Evolutionary conservation across 495 filamentous ascomycete species (phyloP).

Genomic region (Neurospora sp.): DNA sequence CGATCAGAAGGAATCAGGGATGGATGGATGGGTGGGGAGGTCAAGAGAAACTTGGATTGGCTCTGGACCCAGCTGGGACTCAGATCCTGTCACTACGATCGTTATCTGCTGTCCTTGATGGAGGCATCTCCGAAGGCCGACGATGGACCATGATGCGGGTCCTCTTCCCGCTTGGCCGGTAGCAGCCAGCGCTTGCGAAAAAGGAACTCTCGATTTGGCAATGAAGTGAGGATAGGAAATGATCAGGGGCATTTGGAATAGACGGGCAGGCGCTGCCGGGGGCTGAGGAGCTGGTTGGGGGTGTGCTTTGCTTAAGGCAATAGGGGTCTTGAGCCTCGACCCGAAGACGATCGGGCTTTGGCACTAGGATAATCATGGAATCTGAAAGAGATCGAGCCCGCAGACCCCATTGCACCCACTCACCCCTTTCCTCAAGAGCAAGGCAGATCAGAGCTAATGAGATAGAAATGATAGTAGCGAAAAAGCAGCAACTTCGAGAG

Average conservation of each 20-base stretch:
- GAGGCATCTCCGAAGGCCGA: neutral
- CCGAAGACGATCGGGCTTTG: neutral
- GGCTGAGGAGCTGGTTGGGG: neutral
- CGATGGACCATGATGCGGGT: neutral
- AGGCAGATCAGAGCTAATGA: neutral
- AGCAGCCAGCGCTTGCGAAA: neutral
- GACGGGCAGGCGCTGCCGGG: neutral
- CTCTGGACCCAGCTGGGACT: neutral
- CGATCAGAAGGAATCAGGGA: neutral
- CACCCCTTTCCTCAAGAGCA: neutral
- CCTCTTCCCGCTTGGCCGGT: neutral
- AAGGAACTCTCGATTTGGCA: neutral
- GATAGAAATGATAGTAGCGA: neutral
- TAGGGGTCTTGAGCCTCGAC: neutral
- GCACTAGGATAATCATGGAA: neutral
- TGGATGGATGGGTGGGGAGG: neutral
- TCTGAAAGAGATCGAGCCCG: neutral
- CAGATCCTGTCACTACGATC: neutral
- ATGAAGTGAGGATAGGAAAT: neutral
- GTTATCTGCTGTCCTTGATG: neutral
- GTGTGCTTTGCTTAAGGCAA: neutral
- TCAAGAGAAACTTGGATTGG: neutral
- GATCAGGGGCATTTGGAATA: neutral
- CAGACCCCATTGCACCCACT: neutral
- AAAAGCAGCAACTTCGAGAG: neutral